Conservation (phyloP, 805 yeast species). For the Schwanniomyces vanrijiae region DNA sequence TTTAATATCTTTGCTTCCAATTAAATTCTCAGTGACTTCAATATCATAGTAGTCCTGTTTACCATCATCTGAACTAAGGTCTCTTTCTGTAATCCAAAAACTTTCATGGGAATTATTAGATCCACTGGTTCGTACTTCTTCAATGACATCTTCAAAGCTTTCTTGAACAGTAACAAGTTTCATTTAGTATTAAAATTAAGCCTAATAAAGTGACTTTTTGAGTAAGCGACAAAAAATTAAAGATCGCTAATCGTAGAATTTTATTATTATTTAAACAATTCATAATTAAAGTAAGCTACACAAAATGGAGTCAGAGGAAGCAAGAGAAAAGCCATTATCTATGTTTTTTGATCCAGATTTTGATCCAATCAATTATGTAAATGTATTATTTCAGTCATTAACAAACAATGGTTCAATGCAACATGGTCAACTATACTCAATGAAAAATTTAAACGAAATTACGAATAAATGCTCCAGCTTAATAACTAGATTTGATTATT, state of each 20-base stretch:
- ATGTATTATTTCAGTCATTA: conserved; percentile 54
- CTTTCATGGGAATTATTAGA: conserved; percentile 19
- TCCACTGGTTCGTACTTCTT: conserved; percentile 29
- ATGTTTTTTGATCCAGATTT: conserved; percentile 72
- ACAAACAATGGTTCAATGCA: conserved; percentile 9
- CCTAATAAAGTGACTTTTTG: too few species aligned
- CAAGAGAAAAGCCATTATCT: conserved; percentile 43
- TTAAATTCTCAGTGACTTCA: not conserved
- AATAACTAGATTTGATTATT: conserved; percentile 60
- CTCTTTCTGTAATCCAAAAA: conserved; percentile 46
- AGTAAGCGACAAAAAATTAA: not conserved
- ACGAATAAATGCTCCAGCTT: conserved; percentile 51
- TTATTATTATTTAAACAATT: not conserved
- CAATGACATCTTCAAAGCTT: conserved; percentile 42
- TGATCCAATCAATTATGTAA: conserved; percentile 63
- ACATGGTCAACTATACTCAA: conserved; percentile 11
- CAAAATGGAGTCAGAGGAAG: not conserved
- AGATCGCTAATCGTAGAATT: not conserved
- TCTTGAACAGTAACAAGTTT: conserved; percentile 41
- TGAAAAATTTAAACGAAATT: conserved; percentile 36
- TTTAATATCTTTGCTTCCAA: not conserved
- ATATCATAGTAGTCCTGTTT: conserved; percentile 6
- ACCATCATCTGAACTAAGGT: conserved; percentile 16
- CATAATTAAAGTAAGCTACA: not conserved
- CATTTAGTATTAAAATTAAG: conserved; percentile 13